Evolutionary conservation across 2,329 filamentous ascomycete species (phyloP).

Genomic region (Fusarium xylarioides): DNA sequence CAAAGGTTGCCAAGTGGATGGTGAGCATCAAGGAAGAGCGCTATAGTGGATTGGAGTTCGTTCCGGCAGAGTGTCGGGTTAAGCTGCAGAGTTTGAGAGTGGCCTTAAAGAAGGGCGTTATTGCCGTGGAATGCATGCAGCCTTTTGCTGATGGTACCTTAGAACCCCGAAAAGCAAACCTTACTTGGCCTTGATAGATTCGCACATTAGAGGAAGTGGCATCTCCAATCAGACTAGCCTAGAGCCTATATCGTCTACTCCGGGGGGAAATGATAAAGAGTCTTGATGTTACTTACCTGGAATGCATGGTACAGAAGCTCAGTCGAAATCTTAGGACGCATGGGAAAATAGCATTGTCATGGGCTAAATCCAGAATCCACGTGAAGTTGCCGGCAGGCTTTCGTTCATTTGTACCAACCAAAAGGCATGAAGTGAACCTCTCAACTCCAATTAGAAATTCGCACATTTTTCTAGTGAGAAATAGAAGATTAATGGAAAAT

Average conservation of each 20-base stretch:
- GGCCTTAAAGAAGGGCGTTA: not conserved
- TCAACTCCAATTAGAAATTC: not conserved
- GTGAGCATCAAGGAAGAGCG: not conserved
- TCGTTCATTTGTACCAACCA: not conserved
- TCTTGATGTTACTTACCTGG: not conserved
- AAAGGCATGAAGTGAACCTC: not conserved
- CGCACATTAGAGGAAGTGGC: not conserved
- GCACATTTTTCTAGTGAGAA: not conserved
- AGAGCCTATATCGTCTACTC: not conserved
- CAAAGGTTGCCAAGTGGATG: not conserved
- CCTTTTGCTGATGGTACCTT: not conserved
- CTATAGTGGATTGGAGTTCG: not conserved
- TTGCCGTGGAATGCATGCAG: not conserved
- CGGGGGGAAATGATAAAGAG: not conserved
- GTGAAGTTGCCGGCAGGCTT: not conserved
- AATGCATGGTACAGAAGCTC: not conserved
- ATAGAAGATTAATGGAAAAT: accelerated
- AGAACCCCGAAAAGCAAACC: not conserved
- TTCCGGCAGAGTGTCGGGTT: not conserved
- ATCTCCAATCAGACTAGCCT: not conserved
- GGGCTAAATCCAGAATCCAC: not conserved
- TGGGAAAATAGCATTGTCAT: not conserved
- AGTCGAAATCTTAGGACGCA: not conserved
- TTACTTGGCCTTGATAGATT: not conserved
- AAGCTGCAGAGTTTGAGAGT: not conserved